Percentiles rank a stretch among this genome's conserved stretches.
phyloP scores from a whole-genome alignment of 306 rosid species.

The Pueraria montana region DNA sequence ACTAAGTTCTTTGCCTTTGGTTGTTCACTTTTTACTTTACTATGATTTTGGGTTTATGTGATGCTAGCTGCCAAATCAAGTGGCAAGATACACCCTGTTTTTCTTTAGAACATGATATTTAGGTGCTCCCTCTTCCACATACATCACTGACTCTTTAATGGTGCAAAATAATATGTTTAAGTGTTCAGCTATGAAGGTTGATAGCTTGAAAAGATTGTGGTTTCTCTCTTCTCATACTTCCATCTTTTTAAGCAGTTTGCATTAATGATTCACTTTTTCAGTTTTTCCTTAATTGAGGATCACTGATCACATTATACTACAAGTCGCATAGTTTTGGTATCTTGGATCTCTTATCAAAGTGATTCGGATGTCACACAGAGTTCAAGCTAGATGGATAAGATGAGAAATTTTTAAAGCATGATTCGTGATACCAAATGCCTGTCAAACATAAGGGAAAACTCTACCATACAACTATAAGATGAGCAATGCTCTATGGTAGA shows the following conservation, averaged over 20 bases:
- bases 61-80: constrained; percentile 8
- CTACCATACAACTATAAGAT: background rate
- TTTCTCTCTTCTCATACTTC: constrained; percentile 25
- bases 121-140: constrained; percentile 9
- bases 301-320: background rate
- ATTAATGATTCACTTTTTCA: background rate
- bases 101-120: constrained; percentile 5
- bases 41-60: background rate
- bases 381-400: background rate
- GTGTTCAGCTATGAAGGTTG: background rate
- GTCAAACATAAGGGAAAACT: background rate
- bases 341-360: constrained; percentile 18
- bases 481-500: background rate
- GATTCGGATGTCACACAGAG: background rate
- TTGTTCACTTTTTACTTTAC: constrained; percentile 33
- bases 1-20: background rate
- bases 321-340: background rate
- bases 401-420: background rate
- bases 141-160: background rate
- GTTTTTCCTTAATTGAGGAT: constrained; percentile 11
- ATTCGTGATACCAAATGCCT: background rate
- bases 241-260: constrained; percentile 9
- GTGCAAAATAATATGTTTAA: constrained; percentile 1
- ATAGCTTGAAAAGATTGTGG: background rate
- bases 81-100: background rate